Percentiles rank a stretch among this genome's conserved stretches.
Conservation (phyloP, 805 yeast species). For the Kazachstania psychrophila region DNA sequence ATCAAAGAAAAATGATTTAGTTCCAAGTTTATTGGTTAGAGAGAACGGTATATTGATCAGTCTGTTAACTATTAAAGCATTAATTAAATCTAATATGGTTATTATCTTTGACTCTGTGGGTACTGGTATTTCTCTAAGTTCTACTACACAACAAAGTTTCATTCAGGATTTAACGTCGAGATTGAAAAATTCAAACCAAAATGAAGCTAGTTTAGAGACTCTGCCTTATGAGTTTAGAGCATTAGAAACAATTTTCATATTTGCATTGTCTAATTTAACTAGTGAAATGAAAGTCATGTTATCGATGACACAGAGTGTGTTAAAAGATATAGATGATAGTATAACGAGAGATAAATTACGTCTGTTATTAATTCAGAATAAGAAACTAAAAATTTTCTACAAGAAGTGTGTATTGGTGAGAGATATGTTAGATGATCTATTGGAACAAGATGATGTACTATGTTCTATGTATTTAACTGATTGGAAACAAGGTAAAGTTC, state of each 20-base stretch:
- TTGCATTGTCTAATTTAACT: conserved; percentile 66
- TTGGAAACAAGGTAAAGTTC: conserved; percentile 35
- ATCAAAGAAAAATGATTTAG: conserved; percentile 48
- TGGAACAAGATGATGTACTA: conserved; percentile 82
- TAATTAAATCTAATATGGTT: conserved; percentile 64
- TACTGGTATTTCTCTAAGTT: conserved; percentile 19
- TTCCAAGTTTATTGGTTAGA: conserved; percentile 74
- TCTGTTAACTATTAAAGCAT: conserved; percentile 69
- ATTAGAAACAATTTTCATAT: conserved; percentile 73
- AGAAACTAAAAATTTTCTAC: conserved; percentile 71
- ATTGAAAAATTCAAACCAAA: conserved; percentile 17
- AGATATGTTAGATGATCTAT: conserved; percentile 72
- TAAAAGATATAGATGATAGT: conserved; percentile 69
- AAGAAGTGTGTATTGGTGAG: conserved; percentile 77
- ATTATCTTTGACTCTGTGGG: conserved; percentile 56
- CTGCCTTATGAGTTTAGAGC: conserved; percentile 89
- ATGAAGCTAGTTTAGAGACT: conserved; percentile 20
- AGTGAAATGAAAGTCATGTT: conserved; percentile 83
- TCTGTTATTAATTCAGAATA: conserved; percentile 72
- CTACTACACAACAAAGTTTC: conserved; percentile 22
- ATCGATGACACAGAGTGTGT: conserved; percentile 62
- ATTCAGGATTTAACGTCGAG: conserved; percentile 17
- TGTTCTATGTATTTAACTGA: conserved; percentile 75
- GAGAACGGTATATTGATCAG: conserved; percentile 66
- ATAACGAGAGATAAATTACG: conserved; percentile 74